These are phyloP conservation scores for Gentiana dahurica DNA, from an alignment of 257 asterid species.

Conservation along the genomic window DNA sequence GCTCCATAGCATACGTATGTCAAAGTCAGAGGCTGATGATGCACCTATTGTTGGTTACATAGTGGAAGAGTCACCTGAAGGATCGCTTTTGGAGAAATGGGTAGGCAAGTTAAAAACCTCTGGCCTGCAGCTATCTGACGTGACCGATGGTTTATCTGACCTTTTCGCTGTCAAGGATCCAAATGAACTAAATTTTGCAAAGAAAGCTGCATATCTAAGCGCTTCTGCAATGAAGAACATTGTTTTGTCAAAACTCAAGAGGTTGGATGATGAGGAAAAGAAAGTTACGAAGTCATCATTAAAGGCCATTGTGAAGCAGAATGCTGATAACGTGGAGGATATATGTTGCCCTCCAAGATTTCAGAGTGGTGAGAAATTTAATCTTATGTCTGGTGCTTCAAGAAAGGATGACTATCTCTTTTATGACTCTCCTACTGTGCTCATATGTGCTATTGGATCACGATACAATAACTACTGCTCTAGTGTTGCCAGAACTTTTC, in stretches of 20 bases:
- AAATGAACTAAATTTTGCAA: conserved; percentile 39
- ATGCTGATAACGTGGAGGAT: conserved; percentile 64
- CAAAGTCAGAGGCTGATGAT: conserved; percentile 22
- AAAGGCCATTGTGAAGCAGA: conserved; percentile 59
- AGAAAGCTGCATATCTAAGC: conserved; percentile 59
- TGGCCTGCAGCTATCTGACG: conserved; percentile 32
- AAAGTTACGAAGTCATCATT: conserved; percentile 53
- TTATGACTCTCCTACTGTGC: conserved; percentile 49
- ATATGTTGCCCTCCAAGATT: conserved; percentile 79
- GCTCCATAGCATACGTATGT: conserved; percentile 22
- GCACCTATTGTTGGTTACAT: conserved; percentile 35
- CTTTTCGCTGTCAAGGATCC: conserved; percentile 52
- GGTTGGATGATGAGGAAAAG: conserved; percentile 58
- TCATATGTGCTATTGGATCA: conserved; percentile 69
- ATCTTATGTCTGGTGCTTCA: conserved; percentile 58
- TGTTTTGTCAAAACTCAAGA: conserved; percentile 56
- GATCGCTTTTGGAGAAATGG: conserved; percentile 49
- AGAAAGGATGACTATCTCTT: conserved; percentile 49
- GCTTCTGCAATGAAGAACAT: conserved; percentile 49
- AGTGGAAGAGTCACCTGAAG: conserved; percentile 57
- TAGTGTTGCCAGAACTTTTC: conserved; percentile 55
- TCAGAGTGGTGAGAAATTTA: conserved; percentile 74
- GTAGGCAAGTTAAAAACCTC: conserved; percentile 42
- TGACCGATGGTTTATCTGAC: conserved; percentile 49
- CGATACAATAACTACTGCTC: conserved; percentile 72